A percentile compares a stretch with the other conserved stretches of the same genome.
These are phyloP conservation scores for Pleurotus pulmonarius DNA, from an alignment of 768 basidiomycete species.

Conservation along the genomic window DNA sequence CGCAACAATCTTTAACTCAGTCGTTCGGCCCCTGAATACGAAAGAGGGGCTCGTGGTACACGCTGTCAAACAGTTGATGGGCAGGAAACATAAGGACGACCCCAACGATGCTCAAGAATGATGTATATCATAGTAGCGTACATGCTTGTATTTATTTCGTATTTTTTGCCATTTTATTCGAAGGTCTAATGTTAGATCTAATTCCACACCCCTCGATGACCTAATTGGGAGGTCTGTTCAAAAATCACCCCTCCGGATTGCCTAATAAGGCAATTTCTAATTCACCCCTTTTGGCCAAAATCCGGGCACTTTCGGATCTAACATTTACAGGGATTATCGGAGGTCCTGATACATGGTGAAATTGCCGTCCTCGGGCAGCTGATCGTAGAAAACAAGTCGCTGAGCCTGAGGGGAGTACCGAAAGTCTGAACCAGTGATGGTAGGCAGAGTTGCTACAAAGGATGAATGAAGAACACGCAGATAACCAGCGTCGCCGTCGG, in stretches of 20 bases:
- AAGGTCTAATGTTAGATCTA: not conserved
- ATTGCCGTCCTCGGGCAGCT: not conserved
- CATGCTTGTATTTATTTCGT: no score
- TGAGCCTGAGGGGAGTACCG: not conserved
- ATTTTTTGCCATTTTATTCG: not conserved
- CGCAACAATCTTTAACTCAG: no score
- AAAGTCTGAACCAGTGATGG: not conserved
- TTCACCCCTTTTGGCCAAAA: not conserved
- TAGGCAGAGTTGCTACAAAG: not conserved
- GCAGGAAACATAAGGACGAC: no score
- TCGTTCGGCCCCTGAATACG: no score
- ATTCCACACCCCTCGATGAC: not conserved
- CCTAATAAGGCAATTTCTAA: not conserved
- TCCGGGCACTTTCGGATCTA: no score
- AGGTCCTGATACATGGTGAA: not conserved
- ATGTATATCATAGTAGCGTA: no score
- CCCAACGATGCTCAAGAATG: no score
- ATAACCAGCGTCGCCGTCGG: not conserved
- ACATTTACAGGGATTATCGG: no score
- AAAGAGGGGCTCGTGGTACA: no score
- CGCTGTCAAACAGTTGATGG: no score
- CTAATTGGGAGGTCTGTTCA: not conserved
- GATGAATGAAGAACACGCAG: not conserved
- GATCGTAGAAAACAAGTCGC: not conserved
- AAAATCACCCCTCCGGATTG: not conserved